Evolutionary conservation across 106 monocot species (phyloP), one percentile per base, ranked within the genome.

Genomic region (Dendrobium officinale): DNA sequence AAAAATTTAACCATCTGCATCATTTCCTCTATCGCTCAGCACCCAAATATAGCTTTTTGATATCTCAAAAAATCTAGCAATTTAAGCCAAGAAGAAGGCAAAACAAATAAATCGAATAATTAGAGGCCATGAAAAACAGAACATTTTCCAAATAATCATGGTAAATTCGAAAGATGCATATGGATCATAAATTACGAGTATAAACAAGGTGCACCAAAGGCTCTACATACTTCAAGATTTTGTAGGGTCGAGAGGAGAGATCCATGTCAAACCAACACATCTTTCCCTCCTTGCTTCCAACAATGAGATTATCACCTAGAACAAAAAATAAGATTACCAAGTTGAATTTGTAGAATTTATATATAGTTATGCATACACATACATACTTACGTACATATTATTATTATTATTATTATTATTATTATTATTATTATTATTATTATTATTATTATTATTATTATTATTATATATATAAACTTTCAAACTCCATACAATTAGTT

Each of bases 181-280:
- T 37, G 9, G 22, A 66, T 22, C 44, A 43, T 66, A 9, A 42
- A 43, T 48, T 4, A 84, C 27, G 0, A 44, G 31, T 16, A 70
- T 33, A 70, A 70, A 70, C 70, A 13, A 70, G 70, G 33, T 17
- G 70, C 70, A 40, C 16, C 31, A 72, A 78, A 74, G 47, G 13
- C 54, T 54, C 47, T n/a, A 83, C 90, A 67, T 85, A 99, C 99
- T 84, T 91, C 61, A 95, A 80, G 15, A 84, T 91, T 84, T 90
- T 93, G 86, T 99, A 99, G 33, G 99, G 95, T 27, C 88, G 83
- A 55, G 93, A 87, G 55, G 99, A 95, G 31, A 93, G 83, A 72
- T 99, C 99, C 86, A 93, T 89, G 86, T 99, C 99, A 88, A 99
- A 99, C 99, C 99, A 99, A 75, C 95, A 91, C 77, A 99, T 79